A percentile compares a stretch with the other conserved stretches of the same genome.
Evolutionary conservation across 306 rosid species (phyloP).

Genomic region (Trifolium repens): DNA sequence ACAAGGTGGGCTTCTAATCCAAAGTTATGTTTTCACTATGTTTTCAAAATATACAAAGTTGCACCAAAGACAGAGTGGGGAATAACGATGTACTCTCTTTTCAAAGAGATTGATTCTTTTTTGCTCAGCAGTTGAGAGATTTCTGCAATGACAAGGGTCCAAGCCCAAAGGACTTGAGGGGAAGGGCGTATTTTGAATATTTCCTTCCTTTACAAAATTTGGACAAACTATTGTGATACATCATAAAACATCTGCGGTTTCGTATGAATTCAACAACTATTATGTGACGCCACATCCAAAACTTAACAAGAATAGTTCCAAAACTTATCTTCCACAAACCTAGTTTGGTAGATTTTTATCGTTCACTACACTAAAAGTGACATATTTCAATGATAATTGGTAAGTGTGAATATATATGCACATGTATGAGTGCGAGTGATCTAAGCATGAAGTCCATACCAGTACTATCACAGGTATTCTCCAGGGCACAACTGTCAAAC

Average conservation of each 20-base stretch:
- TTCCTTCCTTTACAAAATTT: too few relatives aligned
- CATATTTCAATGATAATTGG: not conserved
- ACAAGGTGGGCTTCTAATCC: too few relatives aligned
- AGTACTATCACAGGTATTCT: constrained; percentile 40
- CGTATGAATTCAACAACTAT: not conserved
- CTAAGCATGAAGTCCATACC: constrained; percentile 50
- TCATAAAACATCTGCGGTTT: not conserved
- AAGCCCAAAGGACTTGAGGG: too few relatives aligned
- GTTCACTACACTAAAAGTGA: not conserved
- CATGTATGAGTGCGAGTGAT: not conserved
- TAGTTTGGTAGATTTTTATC: not conserved
- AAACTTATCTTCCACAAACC: not conserved
- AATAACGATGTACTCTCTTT: too few relatives aligned
- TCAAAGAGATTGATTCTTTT: too few relatives aligned
- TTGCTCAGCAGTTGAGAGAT: too few relatives aligned
- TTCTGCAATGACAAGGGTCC: too few relatives aligned
- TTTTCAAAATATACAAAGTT: too few relatives aligned
- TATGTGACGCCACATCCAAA: not conserved
- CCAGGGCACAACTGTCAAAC: constrained; percentile 43
- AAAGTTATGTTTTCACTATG: too few relatives aligned
- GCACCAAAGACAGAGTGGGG: too few relatives aligned
- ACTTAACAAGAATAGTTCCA: not conserved
- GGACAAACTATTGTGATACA: not conserved
- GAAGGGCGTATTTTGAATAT: too few relatives aligned
- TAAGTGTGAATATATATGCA: constrained; percentile 10